Conservation (phyloP, 495 filamentous ascomycete genomes). For the Xylaria curta region DNA sequence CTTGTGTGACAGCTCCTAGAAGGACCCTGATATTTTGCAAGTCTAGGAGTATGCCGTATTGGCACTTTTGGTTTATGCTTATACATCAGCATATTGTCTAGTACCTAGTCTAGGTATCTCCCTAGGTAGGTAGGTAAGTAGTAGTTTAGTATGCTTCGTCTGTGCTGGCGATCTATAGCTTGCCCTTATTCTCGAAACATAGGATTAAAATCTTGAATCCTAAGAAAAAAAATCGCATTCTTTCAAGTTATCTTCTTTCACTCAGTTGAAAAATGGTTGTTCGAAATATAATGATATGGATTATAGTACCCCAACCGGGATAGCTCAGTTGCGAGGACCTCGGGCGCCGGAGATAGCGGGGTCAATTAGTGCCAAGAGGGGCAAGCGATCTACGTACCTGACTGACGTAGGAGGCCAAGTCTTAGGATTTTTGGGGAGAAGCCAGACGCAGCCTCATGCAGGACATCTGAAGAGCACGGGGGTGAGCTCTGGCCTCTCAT, state of each 20-base stretch:
- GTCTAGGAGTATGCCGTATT: background rate
- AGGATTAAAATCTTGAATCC: background rate
- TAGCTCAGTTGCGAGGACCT: background rate
- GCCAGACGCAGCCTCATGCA: slow-evolving; percentile 20
- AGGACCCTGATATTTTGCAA: background rate
- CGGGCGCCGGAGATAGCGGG: slow-evolving; percentile 16
- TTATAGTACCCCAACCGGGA: background rate
- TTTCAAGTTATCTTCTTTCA: too few species aligned
- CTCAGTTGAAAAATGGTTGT: background rate
- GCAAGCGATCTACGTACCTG: slow-evolving; percentile 4
- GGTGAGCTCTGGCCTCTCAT: slow-evolving; percentile 11
- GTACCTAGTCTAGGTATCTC: too few species aligned
- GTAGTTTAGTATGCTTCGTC: background rate
- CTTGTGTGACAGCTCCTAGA: background rate
- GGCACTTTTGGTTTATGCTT: background rate
- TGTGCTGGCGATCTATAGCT: background rate
- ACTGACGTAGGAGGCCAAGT: slow-evolving; percentile 19
- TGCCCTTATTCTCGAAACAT: background rate
- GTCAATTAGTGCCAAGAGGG: background rate
- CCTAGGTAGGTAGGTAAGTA: too few species aligned
- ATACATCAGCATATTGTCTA: background rate
- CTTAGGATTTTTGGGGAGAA: background rate
- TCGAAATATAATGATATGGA: background rate
- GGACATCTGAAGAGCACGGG: slow-evolving; percentile 23
- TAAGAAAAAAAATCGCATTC: too few species aligned